Conservation (phyloP, 23 red algal species). For the Agarophyton chilense region DNA sequence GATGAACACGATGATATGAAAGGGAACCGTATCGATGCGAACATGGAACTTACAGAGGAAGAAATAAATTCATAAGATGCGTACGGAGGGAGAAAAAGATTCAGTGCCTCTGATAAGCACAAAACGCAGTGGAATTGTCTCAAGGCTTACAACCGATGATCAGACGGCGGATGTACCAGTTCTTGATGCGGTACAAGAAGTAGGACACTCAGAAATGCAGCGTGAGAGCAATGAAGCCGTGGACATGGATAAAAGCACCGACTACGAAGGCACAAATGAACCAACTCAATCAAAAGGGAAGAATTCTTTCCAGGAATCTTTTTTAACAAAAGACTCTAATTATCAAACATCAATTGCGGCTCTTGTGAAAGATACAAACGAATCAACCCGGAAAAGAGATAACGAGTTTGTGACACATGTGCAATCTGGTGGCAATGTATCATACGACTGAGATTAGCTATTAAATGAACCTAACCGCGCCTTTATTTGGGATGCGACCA, state of each 20-base stretch:
- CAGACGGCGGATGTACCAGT: not conserved
- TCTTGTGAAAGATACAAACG: not conserved
- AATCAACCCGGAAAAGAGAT: not conserved
- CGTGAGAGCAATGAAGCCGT: not conserved
- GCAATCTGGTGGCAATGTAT: not conserved
- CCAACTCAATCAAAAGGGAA: not conserved
- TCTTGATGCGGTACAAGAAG: not conserved
- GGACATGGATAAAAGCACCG: not conserved
- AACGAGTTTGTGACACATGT: too few species aligned
- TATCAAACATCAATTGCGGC: not conserved
- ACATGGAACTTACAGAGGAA: constrained; percentile 17
- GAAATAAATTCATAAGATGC: not conserved
- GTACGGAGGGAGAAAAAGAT: not conserved
- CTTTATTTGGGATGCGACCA: constrained; percentile 58
- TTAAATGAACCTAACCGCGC: constrained; percentile 5
- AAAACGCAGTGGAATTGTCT: not conserved
- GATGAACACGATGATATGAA: not conserved
- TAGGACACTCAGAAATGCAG: not conserved
- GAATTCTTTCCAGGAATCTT: not conserved
- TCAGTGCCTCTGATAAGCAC: not conserved
- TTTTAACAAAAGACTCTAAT: not conserved
- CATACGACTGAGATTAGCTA: not conserved
- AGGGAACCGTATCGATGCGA: not conserved
- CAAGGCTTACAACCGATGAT: not conserved
- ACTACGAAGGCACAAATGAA: not conserved